Percentiles rank a stretch among this genome's conserved stretches.
Evolutionary conservation across 2,329 filamentous ascomycete genomes (phyloP).

Genomic region (Celoporthe dispersa): DNA sequence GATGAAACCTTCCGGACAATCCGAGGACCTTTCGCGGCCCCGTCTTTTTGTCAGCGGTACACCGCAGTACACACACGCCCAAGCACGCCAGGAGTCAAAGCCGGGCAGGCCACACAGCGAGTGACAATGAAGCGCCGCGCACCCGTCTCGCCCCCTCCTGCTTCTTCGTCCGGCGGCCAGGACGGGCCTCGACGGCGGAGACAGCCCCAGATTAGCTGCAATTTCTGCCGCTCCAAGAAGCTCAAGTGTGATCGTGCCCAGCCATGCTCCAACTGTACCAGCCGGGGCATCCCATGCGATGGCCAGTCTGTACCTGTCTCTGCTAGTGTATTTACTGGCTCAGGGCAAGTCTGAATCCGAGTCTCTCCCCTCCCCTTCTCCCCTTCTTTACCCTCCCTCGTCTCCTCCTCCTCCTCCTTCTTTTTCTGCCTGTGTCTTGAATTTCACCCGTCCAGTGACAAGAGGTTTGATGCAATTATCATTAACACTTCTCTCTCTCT

Average conservation of each 20-base stretch:
- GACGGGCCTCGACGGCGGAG: slow-evolving; percentile 26
- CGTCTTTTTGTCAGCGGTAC: background rate
- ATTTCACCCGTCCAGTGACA: background rate
- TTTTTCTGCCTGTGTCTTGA: background rate
- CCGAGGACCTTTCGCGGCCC: slow-evolving; percentile 4
- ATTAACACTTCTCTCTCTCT: background rate
- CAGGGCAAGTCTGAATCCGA: background rate
- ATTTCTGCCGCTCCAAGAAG: slow-evolving; percentile 40
- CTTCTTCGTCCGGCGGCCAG: background rate
- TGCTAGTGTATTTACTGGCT: background rate
- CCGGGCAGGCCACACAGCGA: background rate
- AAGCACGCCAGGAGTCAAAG: background rate
- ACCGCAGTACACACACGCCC: background rate
- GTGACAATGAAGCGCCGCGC: slow-evolving; percentile 22
- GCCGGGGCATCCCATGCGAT: slow-evolving; percentile 35
- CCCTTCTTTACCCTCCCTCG: background rate
- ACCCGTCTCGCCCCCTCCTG: background rate
- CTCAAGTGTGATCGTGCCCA: slow-evolving; percentile 39
- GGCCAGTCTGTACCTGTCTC: slow-evolving; percentile 24
- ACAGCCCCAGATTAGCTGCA: slow-evolving; percentile 40
- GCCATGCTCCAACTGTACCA: slow-evolving; percentile 38
- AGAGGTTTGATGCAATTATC: background rate
- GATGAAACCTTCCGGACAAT: background rate
- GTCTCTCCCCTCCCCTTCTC: background rate
- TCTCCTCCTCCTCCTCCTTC: background rate